Evolutionary conservation across 768 basidiomycete genomes (phyloP), one percentile per base, ranked within the genome.

Genomic region (Sporobolomyces pararoseus): DNA sequence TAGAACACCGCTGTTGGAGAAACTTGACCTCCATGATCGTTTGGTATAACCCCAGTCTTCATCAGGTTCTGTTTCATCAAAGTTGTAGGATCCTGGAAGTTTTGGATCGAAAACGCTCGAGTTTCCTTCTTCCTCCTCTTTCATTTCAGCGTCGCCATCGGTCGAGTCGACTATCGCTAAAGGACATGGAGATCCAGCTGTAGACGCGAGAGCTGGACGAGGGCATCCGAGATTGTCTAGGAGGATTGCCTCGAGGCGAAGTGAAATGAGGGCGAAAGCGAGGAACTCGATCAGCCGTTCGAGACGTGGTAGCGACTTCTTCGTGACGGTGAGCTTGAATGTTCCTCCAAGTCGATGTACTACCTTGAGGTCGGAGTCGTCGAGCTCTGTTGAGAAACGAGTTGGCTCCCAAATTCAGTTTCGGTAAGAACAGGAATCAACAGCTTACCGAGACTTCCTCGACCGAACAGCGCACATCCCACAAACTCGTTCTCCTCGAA

Each of bases 171-270:
- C 14, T 65, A 42, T 42, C 17, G 39, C 10, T 42, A 17, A 17
- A 42, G 39, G 39, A 42, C 39, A 17, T 42, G 39, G 10, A 46
- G n/a, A n/a, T n/a, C n/a, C n/a, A n/a, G n/a, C n/a, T n/a, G n/a
- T n/a, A n/a, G n/a, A n/a, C n/a, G n/a, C n/a, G n/a, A n/a, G n/a
- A n/a, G n/a, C 51, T 1, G 65, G 65, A 7, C 60, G 69, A 14
- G 71, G 65, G 44, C 74, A 70, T 7, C 42, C n/a, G 14, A 64
- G 50, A 51, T 72, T 68, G 44, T 32, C 25, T 1, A 72, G 65
- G 47, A 75, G 65, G 35, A 61, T 49, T 14, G 53, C 39, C 25
- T 75, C 74, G 59, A 75, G 74, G n/a, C 60, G 63, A 29, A 75
- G 67, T 21, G 67, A 64, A 27, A 69, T 42, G 54, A 57, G 50